Evolutionary conservation across 371 early-diverging fungal species (phyloP).

Genomic region (Nematocida sp.): DNA sequence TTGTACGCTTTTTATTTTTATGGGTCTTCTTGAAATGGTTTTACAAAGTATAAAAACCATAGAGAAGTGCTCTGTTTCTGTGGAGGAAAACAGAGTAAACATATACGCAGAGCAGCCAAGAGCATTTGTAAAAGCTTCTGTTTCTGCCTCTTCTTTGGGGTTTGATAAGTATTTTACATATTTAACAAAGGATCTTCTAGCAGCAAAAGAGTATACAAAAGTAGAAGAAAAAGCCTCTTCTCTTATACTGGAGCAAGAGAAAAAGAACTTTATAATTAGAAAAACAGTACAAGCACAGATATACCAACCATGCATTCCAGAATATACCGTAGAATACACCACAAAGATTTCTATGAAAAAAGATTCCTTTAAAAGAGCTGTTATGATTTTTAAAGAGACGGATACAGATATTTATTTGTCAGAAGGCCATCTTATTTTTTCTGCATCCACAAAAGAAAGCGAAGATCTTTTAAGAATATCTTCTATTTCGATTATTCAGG

Average conservation of each 20-base stretch:
- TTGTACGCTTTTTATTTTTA: slow-evolving; percentile 12
- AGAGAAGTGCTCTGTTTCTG: background rate
- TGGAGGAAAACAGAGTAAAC: background rate
- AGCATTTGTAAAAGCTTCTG: background rate
- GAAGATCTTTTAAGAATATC: slow-evolving; percentile 23
- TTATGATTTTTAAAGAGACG: slow-evolving; percentile 14
- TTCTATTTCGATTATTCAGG: slow-evolving; percentile 4
- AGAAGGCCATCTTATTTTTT: slow-evolving; percentile 16
- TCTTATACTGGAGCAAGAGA: background rate
- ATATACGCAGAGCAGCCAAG: background rate
- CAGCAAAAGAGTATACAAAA: background rate
- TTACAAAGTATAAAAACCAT: background rate
- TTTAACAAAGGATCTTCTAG: background rate
- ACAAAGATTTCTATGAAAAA: slow-evolving; percentile 17
- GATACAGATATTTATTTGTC: slow-evolving; percentile 24
- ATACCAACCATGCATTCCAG: background rate
- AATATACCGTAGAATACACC: slow-evolving; percentile 1
- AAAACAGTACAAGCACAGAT: slow-evolving; percentile 16
- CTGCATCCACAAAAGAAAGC: background rate
- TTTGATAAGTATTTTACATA: background rate
- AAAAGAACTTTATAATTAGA: background rate
- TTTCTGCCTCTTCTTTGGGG: background rate
- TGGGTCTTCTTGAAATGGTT: background rate
- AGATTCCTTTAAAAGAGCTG: slow-evolving; percentile 14
- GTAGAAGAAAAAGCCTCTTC: background rate